Conservation (phyloP, 768 basidiomycete genomes). For the Trametes cingulata region DNA sequence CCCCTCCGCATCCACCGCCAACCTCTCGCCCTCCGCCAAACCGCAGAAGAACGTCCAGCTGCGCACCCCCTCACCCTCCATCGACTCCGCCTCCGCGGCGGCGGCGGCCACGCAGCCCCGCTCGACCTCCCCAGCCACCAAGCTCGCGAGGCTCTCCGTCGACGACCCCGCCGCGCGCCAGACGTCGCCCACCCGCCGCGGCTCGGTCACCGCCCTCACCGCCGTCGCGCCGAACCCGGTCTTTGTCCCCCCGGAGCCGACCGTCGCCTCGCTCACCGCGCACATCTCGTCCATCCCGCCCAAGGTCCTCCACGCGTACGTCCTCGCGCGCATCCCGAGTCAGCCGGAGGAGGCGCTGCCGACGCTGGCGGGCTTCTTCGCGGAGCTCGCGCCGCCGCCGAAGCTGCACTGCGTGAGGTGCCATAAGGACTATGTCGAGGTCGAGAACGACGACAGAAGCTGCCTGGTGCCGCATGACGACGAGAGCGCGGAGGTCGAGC, state of each 20-base stretch:
- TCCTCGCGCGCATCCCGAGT: conserved; percentile 49
- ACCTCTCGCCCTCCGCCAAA: conserved; percentile 10
- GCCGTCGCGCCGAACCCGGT: conserved; percentile 29
- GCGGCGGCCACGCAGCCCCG: conserved; percentile 16
- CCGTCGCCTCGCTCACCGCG: conserved; percentile 40
- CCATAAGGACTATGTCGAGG: conserved; percentile 66
- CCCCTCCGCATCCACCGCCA: conserved; percentile 17
- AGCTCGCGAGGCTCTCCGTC: conserved; percentile 28
- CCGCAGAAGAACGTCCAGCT: conserved; percentile 36
- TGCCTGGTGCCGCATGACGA: conserved; percentile 78
- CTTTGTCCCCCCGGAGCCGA: conserved; percentile 36
- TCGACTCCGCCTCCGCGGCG: conserved; percentile 34
- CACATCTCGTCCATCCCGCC: conserved; percentile 64
- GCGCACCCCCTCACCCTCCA: conserved; percentile 56
- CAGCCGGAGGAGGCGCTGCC: conserved; percentile 43
- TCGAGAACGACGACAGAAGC: conserved; percentile 72
- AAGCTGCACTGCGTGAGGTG: conserved; percentile 74
- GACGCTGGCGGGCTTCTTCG: conserved; percentile 59
- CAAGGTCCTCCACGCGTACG: conserved; percentile 65
- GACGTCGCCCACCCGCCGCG: conserved; percentile 34
- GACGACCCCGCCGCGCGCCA: conserved; percentile 33
- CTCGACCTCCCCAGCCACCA: conserved; percentile 29
- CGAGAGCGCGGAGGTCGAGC: conserved; percentile 74
- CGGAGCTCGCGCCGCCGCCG: conserved; percentile 63
- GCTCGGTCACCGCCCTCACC: conserved; percentile 9